Percentiles rank a stretch among this genome's conserved stretches.
These are phyloP conservation scores for Juglanconis oblonga DNA, from an alignment of 2,329 filamentous ascomycete genomes.

Conservation along the genomic window DNA sequence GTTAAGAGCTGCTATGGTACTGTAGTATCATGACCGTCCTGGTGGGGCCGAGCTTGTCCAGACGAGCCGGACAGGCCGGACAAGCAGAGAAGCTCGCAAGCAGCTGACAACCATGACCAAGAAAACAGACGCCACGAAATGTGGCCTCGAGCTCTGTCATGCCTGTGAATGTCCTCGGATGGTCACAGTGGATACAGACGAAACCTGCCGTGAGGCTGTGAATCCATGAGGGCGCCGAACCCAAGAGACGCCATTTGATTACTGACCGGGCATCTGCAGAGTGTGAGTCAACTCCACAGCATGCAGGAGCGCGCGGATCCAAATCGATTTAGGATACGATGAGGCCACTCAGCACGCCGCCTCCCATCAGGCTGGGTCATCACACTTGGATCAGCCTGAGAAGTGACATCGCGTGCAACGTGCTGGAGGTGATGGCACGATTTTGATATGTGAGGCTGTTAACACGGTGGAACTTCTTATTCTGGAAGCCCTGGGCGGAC, in stretches of 20 bases:
- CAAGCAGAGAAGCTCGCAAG: neutral
- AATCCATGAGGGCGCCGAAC: no score
- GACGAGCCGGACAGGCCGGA: neutral
- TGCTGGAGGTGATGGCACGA: neutral
- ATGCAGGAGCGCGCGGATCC: no score
- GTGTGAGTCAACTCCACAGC: no score
- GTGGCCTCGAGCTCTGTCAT: neutral
- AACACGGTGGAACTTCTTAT: neutral
- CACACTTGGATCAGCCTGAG: neutral
- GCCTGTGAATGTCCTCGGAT: neutral
- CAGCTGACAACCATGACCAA: neutral
- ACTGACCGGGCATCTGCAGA: no score
- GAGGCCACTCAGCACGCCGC: no score
- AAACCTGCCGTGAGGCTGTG: no score
- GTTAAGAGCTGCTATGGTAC: neutral
- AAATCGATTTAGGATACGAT: no score
- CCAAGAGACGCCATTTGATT: no score
- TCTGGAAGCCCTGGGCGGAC: neutral
- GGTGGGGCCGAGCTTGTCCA: conserved; percentile 1
- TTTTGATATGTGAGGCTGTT: neutral
- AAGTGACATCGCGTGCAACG: neutral
- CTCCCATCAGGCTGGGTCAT: no score
- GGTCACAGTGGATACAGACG: no score
- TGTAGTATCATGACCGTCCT: neutral
- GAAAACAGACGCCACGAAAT: neutral